phyloP scores from a whole-genome alignment of 148 eudicot genomes.

The Vaccinium darrowii region DNA sequence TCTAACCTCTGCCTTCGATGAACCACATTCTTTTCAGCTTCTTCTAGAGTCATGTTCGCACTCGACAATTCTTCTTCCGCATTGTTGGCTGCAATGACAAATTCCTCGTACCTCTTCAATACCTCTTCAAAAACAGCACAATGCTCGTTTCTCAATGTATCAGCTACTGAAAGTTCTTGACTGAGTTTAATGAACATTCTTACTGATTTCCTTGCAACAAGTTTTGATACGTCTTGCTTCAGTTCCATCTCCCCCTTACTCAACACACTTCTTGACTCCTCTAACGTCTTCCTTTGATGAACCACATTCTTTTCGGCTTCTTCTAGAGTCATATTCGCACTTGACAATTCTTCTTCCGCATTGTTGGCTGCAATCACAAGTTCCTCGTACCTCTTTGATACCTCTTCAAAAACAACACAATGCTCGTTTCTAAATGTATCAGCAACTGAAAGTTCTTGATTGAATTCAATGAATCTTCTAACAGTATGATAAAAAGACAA shows the following conservation, averaged over 20 bases:
- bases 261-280: background rate
- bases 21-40: background rate
- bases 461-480: background rate
- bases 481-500: background rate
- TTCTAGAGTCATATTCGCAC: background rate
- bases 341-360: background rate
- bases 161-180: too few species aligned
- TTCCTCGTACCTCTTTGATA: background rate
- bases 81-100: background rate
- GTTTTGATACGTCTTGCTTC: too few species aligned
- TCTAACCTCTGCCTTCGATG: background rate
- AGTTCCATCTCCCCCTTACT: too few species aligned
- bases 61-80: background rate
- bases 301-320: background rate
- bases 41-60: background rate
- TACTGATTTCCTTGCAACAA: too few species aligned
- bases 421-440: background rate
- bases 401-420: background rate
- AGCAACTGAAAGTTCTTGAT: background rate
- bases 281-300: background rate
- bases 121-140: background rate
- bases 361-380: background rate
- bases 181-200: too few species aligned
- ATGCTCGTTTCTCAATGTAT: background rate
- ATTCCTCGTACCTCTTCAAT: background rate